Percentiles rank a stretch among this genome's conserved stretches.
These are phyloP conservation scores for Coniochaeta sp. DNA, from an alignment of 2,329 filamentous ascomycete genomes.

Conservation along the genomic window DNA sequence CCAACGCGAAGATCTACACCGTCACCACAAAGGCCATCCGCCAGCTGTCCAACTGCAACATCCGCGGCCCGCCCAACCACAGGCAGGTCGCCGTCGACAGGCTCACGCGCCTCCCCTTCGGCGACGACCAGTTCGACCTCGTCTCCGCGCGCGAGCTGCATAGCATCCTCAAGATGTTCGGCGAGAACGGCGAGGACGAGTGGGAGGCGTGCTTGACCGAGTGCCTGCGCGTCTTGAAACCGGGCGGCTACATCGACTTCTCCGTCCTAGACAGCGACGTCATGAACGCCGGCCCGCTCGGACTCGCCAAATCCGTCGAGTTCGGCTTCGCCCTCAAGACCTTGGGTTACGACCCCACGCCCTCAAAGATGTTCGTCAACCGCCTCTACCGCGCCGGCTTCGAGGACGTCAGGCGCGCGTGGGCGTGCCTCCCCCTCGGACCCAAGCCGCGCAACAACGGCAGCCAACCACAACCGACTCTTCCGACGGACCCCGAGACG, in stretches of 20 bases:
- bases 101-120: conserved; percentile 78
- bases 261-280: conserved; percentile 84
- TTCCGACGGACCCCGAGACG: conserved; percentile 21
- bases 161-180: conserved; percentile 68
- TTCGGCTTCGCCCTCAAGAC: conserved; percentile 87
- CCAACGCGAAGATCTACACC: conserved; percentile 80
- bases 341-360: conserved; percentile 79
- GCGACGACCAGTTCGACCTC: conserved; percentile 80
- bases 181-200: conserved; percentile 67
- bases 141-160: conserved; percentile 86
- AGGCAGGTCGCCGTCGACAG: conserved; percentile 71
- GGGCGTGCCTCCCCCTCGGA: conserved; percentile 85
- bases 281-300: conserved; percentile 72
- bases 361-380: conserved; percentile 73
- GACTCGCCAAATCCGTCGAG: conserved; percentile 78
- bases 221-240: conserved; percentile 86
- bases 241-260: conserved; percentile 89
- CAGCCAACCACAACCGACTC: conserved; percentile 26
- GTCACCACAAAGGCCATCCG: conserved; percentile 68
- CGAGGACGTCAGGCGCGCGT: conserved; percentile 71
- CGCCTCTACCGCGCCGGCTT: conserved; percentile 73
- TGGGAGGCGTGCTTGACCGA: conserved; percentile 81
- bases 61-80: conserved; percentile 83
- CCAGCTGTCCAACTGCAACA: conserved; percentile 65
- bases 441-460: conserved; percentile 30